Percentiles rank a stretch among this genome's conserved stretches.
phyloP scores from a whole-genome alignment of 2,329 filamentous ascomycete species.

The Lachnellula hyalina region DNA sequence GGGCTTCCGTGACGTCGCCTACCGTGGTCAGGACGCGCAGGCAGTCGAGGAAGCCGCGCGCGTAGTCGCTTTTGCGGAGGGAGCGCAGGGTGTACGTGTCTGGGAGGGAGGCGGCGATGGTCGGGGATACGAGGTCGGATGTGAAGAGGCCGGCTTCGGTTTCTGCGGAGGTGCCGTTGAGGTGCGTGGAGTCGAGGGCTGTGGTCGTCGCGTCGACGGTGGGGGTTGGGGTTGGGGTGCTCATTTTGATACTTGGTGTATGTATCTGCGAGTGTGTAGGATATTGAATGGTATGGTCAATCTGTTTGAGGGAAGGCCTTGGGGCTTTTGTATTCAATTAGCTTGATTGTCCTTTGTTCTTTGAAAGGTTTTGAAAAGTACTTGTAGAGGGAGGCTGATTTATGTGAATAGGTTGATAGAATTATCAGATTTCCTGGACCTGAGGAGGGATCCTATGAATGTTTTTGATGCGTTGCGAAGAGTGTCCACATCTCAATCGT shows the following conservation, averaged over 20 bases:
- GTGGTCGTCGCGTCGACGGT: conserved; percentile 2
- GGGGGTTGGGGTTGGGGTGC: conserved; percentile 5
- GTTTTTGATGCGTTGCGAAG: neutral
- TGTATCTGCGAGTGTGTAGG: neutral
- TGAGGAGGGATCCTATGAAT: neutral
- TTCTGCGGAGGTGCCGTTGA: conserved; percentile 19
- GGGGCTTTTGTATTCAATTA: neutral
- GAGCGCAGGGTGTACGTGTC: conserved; percentile 78
- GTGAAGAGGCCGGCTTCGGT: conserved; percentile 65
- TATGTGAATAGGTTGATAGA: neutral
- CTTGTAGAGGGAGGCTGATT: conserved; percentile 4
- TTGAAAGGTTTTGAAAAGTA: neutral
- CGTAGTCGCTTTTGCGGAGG: conserved; percentile 71
- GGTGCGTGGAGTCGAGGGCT: conserved; percentile 24
- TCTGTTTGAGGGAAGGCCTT: neutral
- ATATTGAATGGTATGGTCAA: neutral
- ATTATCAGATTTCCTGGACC: neutral
- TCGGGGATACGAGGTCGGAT: conserved; percentile 67
- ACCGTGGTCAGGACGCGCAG: conserved; percentile 88
- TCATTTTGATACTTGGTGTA: neutral
- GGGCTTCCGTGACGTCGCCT: conserved; percentile 71
- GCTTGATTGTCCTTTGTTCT: neutral
- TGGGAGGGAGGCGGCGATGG: conserved; percentile 68
- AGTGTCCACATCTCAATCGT: neutral
- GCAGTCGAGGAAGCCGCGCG: conserved; percentile 81